Evolutionary conservation across 257 asterid species (phyloP).

Genomic region (Petunia secreta): DNA sequence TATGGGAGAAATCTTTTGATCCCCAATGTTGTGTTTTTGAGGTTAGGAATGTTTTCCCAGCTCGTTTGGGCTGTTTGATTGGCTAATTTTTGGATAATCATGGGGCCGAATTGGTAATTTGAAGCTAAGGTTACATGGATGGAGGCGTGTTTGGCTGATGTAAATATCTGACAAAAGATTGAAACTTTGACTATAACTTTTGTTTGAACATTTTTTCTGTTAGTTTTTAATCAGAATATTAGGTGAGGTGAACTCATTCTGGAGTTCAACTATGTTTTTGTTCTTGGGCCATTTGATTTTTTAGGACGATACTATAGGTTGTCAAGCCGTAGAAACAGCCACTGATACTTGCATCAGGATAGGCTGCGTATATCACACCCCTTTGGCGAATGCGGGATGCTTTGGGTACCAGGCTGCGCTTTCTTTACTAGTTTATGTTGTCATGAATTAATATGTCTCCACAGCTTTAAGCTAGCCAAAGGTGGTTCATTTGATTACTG

Average conservation of each 20-base stretch:
- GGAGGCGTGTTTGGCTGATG: conserved; percentile 16
- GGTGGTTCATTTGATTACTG: conserved; percentile 14
- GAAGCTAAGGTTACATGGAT: conserved; percentile 20
- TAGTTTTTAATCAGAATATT: neutral
- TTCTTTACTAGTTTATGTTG: too few relatives aligned
- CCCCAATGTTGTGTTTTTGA: neutral
- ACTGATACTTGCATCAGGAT: too few relatives aligned
- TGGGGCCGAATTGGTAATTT: neutral
- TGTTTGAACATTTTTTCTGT: conserved; percentile 10
- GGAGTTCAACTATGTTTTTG: neutral
- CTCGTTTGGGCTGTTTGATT: conserved; percentile 10
- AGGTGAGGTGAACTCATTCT: conserved; percentile 3
- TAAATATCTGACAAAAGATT: neutral
- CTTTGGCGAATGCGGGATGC: too few relatives aligned
- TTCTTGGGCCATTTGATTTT: neutral
- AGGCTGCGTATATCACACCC: too few relatives aligned
- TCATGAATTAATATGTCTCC: neutral
- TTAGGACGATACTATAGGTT: neutral
- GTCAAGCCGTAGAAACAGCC: neutral
- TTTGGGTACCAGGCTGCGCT: too few relatives aligned
- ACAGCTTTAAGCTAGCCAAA: conserved; percentile 19
- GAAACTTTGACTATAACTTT: neutral
- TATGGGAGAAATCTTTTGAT: conserved; percentile 19
- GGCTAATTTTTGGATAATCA: neutral
- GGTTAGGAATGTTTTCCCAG: conserved; percentile 15